Percentiles rank a stretch among this genome's conserved stretches.
Evolutionary conservation across 1,139 yeast species (phyloP).

Genomic region (Taiozyma sp.): DNA sequence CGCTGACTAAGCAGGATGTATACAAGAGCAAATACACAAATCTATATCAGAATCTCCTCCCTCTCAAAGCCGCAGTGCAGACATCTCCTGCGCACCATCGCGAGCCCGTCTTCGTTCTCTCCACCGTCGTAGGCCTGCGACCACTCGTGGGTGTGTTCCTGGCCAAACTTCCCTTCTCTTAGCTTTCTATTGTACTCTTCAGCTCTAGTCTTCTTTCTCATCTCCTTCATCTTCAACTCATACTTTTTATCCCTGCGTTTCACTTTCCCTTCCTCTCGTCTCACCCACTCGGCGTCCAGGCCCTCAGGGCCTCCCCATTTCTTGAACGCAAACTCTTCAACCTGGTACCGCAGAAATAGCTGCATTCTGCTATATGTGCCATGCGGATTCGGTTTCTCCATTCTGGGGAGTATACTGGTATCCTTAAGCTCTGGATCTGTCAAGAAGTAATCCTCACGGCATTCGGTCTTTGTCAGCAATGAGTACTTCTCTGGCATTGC

Average conservation of each 20-base stretch:
- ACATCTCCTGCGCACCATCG: constrained; percentile 57
- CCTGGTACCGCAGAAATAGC: constrained; percentile 79
- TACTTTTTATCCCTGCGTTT: constrained; percentile 76
- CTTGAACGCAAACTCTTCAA: constrained; percentile 85
- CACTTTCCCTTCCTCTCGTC: constrained; percentile 67
- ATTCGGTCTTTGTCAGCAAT: constrained; percentile 88
- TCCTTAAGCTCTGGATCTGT: constrained; percentile 93
- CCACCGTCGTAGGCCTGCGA: constrained; percentile 46
- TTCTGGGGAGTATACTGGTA: constrained; percentile 55
- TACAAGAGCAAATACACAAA: neutral
- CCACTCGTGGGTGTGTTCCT: constrained; percentile 77
- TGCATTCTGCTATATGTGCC: constrained; percentile 88
- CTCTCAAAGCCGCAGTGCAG: constrained; percentile 80
- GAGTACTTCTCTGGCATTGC: constrained; percentile 83
- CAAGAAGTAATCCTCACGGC: constrained; percentile 83
- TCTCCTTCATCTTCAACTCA: constrained; percentile 66
- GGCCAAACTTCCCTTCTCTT: constrained; percentile 38
- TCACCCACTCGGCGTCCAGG: constrained; percentile 87
- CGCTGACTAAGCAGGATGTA: neutral
- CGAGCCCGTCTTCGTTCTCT: constrained; percentile 37
- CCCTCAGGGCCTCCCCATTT: constrained; percentile 95
- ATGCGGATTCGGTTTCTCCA: constrained; percentile 94
- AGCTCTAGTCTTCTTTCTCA: constrained; percentile 89
- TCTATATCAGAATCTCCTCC: constrained; percentile 45
- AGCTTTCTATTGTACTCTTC: constrained; percentile 77